Base-by-base conservation (phyloP, 2,329 filamentous ascomycete genomes). In the Trichoderma simmonsii region DNA sequence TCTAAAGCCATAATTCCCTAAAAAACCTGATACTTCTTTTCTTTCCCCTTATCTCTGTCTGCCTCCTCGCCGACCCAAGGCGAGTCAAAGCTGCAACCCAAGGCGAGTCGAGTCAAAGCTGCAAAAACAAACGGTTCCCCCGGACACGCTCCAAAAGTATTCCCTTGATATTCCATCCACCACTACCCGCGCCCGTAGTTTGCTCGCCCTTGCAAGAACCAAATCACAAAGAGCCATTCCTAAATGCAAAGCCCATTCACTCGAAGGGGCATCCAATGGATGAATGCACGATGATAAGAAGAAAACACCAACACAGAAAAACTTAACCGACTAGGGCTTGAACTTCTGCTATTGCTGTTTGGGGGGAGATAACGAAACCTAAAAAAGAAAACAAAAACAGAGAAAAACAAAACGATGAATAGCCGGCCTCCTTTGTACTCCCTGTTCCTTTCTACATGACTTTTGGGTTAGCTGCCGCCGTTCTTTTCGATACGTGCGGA, bases 371-470 rank as follows among this genome's bases (percentile, higher is more conserved):
- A 67, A 75, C 70, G 54, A 71, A 75, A 73, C 34, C 66, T 60
- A 60, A 4, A 62, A 62, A 64, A 30, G 28, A 72, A n/a, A 6
- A 39, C 36, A 76, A 73, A 77, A 75, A 70, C 26, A 68, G 24
- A 60, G 61, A 72, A 64, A 36, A 70, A 71, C 72, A 73, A 74
- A 73, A 59, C 60, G 69, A 70, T 70, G 71, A 77, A 76, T 75
- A 77, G 76, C 75, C 77, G 75, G 74, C 79, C 80, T 77, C 80
- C 80, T 43, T 65, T 79, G 78, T 80, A 82, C 80, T 82, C 81
- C 80, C 79, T 77, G 76, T 77, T 65, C 78, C 79, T 81, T 78
- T 81, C 81, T 83, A 83, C 81, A 83, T 82, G 81, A 83, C 74
- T 82, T 82, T 82, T 81, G 75, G 73, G 73, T 59, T 78, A 74